Conservation (phyloP, 805 yeast species). For the Teunomyces pallodes region DNA sequence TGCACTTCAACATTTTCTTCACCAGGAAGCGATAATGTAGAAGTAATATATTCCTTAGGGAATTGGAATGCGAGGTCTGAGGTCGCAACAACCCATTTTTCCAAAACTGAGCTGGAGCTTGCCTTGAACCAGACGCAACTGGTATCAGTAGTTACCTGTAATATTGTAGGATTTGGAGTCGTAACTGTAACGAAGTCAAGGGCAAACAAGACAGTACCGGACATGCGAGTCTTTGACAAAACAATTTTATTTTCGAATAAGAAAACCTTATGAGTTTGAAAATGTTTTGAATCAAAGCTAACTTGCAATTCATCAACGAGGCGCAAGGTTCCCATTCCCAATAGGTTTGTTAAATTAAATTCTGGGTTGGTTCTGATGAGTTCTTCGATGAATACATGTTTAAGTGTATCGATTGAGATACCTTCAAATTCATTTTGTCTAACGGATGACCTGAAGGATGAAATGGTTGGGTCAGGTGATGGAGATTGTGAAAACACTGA, state of each 20-base stretch:
- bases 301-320: slow-evolving; percentile 34
- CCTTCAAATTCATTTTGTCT: slow-evolving; percentile 1
- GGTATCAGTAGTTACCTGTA: slow-evolving; percentile 15
- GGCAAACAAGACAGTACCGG: slow-evolving; percentile 10
- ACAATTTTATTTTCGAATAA: slow-evolving; percentile 34
- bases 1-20: neutral
- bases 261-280: slow-evolving; percentile 19
- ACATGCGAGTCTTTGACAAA: slow-evolving; percentile 16
- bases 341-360: slow-evolving; percentile 24
- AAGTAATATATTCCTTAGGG: slow-evolving; percentile 36
- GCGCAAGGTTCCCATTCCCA: slow-evolving; percentile 33
- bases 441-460: slow-evolving; percentile 3
- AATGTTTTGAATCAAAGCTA: slow-evolving; percentile 12
- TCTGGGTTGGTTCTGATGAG: slow-evolving; percentile 22
- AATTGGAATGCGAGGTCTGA: slow-evolving; percentile 31
- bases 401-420: slow-evolving; percentile 25
- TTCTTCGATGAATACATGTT: slow-evolving; percentile 26
- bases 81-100: slow-evolving; percentile 44
- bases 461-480: slow-evolving; percentile 7
- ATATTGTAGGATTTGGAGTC: slow-evolving; percentile 22
- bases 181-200: slow-evolving; percentile 7
- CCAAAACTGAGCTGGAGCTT: slow-evolving; percentile 29
- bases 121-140: slow-evolving; percentile 25
- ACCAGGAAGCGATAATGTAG: slow-evolving; percentile 23
- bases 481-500: slow-evolving; percentile 4